A percentile compares a stretch with the other conserved stretches of the same genome.
phyloP scores from a whole-genome alignment of 805 yeast species.

The Lachancea fermentati region DNA sequence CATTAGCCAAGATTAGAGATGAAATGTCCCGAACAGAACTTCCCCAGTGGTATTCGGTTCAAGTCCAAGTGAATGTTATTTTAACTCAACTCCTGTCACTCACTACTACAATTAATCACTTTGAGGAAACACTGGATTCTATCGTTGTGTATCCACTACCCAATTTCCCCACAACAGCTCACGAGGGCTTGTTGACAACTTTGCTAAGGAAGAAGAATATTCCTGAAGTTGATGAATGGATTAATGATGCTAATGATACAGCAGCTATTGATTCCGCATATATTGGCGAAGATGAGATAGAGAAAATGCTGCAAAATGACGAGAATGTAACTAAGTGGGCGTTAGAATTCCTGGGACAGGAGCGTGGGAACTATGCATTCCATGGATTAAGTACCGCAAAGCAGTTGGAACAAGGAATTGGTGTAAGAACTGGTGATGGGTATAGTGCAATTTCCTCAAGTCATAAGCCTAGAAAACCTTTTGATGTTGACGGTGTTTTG shows the following conservation, averaged over 20 bases:
- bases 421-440: conserved; percentile 9
- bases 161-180: conserved; percentile 77
- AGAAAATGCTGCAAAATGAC: conserved; percentile 35
- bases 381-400: conserved; percentile 52
- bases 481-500: conserved; percentile 36
- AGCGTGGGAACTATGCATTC: conserved; percentile 53
- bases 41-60: conserved; percentile 56
- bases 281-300: conserved; percentile 22
- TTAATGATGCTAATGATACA: conserved; percentile 40
- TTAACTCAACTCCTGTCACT: conserved; percentile 77
- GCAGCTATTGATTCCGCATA: conserved; percentile 27
- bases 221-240: conserved; percentile 91
- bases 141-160: conserved; percentile 83
- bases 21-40: conserved; percentile 43
- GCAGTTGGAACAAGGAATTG: conserved; percentile 34
- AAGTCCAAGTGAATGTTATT: conserved; percentile 77
- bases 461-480: conserved; percentile 26
- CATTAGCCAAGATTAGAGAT: conserved; percentile 50
- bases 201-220: conserved; percentile 78
- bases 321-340: conserved; percentile 74
- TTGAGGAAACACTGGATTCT: conserved; percentile 50
- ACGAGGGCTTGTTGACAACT: conserved; percentile 77
- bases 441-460: conserved; percentile 13
- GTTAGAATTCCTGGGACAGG: conserved; percentile 44
- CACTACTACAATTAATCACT: conserved; percentile 59